phyloP scores from a whole-genome alignment of 352 stramenopile species.

The Phytophthora citrophthora region DNA sequence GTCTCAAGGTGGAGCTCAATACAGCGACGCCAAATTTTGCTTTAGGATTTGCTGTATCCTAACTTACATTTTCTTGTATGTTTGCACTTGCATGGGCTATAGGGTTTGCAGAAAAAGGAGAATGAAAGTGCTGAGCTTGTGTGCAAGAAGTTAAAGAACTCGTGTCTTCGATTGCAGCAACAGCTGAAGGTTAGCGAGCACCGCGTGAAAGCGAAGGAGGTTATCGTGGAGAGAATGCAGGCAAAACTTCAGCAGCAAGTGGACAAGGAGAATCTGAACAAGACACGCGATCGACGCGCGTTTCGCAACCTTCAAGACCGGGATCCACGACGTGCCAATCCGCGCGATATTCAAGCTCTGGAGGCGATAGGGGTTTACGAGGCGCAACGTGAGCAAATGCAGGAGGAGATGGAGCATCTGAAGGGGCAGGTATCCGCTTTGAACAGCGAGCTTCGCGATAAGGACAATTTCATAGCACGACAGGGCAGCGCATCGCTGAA shows the following conservation, averaged over 20 bases:
- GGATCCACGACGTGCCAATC: slow-evolving; percentile 60
- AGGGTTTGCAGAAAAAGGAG: slow-evolving; percentile 58
- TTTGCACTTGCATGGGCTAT: slow-evolving; percentile 10
- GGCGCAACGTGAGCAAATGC: slow-evolving; percentile 71
- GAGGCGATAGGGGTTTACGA: slow-evolving; percentile 80
- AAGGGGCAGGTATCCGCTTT: slow-evolving; percentile 64
- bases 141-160: slow-evolving; percentile 65
- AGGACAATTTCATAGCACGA: slow-evolving; percentile 74
- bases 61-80: slow-evolving; percentile 6
- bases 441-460: slow-evolving; percentile 79
- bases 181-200: slow-evolving; percentile 90
- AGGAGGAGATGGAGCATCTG: slow-evolving; percentile 74
- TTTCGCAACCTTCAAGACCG: slow-evolving; percentile 76
- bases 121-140: slow-evolving; percentile 55
- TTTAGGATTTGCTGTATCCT: slow-evolving; percentile 10
- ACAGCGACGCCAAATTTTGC: slow-evolving; percentile 11
- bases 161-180: slow-evolving; percentile 73
- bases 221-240: slow-evolving; percentile 81
- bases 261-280: slow-evolving; percentile 74
- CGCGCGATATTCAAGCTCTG: slow-evolving; percentile 67
- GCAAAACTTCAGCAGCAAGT: slow-evolving; percentile 82
- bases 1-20: slow-evolving; percentile 51
- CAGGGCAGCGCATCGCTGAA: slow-evolving; percentile 27
- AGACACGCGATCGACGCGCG: slow-evolving; percentile 55
- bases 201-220: slow-evolving; percentile 87